These are phyloP conservation scores for Anastatica hierochuntica DNA, from an alignment of 345 rosid genomes.

Conservation along the genomic window DNA sequence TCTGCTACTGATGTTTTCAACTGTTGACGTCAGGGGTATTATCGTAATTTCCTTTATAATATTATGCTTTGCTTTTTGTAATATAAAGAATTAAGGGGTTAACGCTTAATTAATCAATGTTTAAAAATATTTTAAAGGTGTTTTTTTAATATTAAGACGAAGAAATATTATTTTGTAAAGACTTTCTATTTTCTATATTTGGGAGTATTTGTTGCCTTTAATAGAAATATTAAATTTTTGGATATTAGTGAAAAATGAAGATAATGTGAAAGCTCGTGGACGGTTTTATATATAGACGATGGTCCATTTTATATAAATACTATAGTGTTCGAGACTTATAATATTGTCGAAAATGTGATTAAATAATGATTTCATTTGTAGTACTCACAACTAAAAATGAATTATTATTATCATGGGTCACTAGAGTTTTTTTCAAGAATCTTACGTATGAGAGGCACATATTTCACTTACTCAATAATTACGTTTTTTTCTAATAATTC, in stretches of 20 bases:
- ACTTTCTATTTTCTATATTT: slow-evolving; percentile 19
- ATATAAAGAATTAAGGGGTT: neutral
- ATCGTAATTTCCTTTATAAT: neutral
- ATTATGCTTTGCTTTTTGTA: neutral
- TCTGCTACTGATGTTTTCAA: slow-evolving; percentile 29
- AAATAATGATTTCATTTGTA: slow-evolving; percentile 18
- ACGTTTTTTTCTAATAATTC: neutral
- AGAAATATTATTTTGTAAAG: slow-evolving; percentile 6
- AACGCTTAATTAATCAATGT: neutral
- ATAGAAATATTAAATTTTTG: slow-evolving; percentile 12
- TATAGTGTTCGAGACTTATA: slow-evolving; percentile 5
- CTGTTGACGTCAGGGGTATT: slow-evolving; percentile 3
- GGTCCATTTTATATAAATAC: slow-evolving; percentile 9
- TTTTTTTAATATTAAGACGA: neutral
- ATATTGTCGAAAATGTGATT: slow-evolving; percentile 6
- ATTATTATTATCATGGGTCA: slow-evolving; percentile 19
- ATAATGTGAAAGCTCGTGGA: slow-evolving; percentile 25
- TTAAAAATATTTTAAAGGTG: neutral
- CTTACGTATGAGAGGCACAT: slow-evolving; percentile 23
- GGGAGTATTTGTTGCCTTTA: slow-evolving; percentile 2
- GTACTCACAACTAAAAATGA: slow-evolving; percentile 12
- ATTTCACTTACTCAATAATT: slow-evolving; percentile 7
- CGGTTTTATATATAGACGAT: neutral
- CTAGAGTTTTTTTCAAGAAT: slow-evolving; percentile 12
- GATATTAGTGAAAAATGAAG: slow-evolving; percentile 12